These are phyloP conservation scores for Salvia sclarea DNA, from an alignment of 305 asterid genomes.

Conservation along the genomic window DNA sequence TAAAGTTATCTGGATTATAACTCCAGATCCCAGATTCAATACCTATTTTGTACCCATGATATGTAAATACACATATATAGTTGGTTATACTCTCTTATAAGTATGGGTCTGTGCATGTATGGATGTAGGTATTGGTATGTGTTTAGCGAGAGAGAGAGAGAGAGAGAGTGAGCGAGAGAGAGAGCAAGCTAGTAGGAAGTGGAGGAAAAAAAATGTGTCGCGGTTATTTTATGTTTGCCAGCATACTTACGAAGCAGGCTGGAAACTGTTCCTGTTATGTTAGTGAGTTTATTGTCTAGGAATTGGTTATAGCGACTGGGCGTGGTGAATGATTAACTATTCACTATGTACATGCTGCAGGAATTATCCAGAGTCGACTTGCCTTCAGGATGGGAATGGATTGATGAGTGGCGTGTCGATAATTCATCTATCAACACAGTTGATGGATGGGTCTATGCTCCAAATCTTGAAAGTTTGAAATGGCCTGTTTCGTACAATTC, in stretches of 20 bases:
- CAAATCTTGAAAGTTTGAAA: conserved; percentile 61
- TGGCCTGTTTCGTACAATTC: conserved; percentile 82
- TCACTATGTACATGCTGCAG: conserved; percentile 44
- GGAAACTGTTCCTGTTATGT: conserved; percentile 17
- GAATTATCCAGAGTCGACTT: conserved; percentile 56
- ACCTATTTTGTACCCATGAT: neutral
- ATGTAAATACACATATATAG: neutral
- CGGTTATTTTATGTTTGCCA: neutral
- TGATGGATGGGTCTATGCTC: conserved; percentile 98
- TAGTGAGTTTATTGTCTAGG: conserved; percentile 10
- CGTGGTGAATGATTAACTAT: conserved; percentile 19
- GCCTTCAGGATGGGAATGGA: conserved; percentile 85
- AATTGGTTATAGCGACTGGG: conserved; percentile 19
- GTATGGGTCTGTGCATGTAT: neutral
- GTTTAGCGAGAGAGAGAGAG: neutral
- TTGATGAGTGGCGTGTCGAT: conserved; percentile 88
- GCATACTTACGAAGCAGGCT: conserved; percentile 10
- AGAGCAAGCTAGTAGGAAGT: neutral
- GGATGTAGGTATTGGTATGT: neutral
- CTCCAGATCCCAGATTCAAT: neutral
- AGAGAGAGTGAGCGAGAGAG: neutral
- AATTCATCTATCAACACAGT: conserved; percentile 54
- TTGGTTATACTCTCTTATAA: neutral
- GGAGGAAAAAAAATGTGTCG: neutral
- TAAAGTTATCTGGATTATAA: neutral